Conservation (phyloP, 2,329 filamentous ascomycete genomes). For the Cladorrhinum sp. region DNA sequence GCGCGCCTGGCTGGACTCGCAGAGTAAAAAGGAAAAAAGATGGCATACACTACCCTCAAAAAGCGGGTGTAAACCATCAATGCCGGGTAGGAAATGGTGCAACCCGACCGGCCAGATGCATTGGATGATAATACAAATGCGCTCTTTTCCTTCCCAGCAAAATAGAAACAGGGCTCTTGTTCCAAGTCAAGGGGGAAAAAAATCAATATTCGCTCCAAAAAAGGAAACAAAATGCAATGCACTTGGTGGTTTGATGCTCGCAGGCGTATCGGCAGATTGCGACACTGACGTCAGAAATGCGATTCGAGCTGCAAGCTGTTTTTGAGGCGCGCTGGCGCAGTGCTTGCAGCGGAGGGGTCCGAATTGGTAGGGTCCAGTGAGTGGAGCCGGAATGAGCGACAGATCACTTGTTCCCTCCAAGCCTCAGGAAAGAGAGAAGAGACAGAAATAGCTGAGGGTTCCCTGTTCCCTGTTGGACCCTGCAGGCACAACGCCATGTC, state of each 20-base stretch:
- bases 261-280: background rate
- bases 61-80: background rate
- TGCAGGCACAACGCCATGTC: slow-evolving; percentile 18
- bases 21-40: background rate
- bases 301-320: background rate
- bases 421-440: slow-evolving; percentile 6
- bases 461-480: slow-evolving; percentile 20
- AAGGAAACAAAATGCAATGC: background rate
- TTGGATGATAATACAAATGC: too few species aligned
- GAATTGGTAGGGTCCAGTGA: slow-evolving; percentile 11
- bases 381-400: slow-evolving; percentile 8
- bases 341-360: background rate
- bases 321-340: background rate
- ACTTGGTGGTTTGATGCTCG: background rate
- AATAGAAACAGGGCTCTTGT: too few species aligned
- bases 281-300: background rate
- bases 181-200: background rate
- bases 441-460: slow-evolving; percentile 7
- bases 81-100: background rate
- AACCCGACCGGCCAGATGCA: too few species aligned
- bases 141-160: too few species aligned
- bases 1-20: background rate
- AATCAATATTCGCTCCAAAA: background rate
- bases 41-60: background rate
- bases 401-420: slow-evolving; percentile 1